Evolutionary conservation across 805 yeast species (phyloP).

Genomic region (Starmerella davenportii): DNA sequence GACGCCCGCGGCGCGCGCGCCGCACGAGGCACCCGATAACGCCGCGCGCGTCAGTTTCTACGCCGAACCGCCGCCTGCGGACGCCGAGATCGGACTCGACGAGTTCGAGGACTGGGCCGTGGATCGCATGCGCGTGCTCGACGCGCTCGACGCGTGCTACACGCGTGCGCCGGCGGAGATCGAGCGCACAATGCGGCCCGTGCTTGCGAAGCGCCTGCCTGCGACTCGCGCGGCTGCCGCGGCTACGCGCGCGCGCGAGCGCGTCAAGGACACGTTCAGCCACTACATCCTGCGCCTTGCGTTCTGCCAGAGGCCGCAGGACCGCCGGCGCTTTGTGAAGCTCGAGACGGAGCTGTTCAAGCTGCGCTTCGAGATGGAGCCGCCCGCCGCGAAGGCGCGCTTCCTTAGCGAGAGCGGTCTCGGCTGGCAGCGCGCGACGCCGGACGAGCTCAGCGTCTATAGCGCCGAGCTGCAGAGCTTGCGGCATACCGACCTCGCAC

Average conservation of each 20-base stretch:
- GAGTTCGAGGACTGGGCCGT: slow-evolving; percentile 94
- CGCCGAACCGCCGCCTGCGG: slow-evolving; percentile 42
- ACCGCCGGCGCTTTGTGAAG: slow-evolving; percentile 58
- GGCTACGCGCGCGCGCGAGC: slow-evolving; percentile 27
- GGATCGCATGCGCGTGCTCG: slow-evolving; percentile 64
- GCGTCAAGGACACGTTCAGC: slow-evolving; percentile 79
- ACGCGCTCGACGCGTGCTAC: slow-evolving; percentile 63
- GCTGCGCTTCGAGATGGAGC: slow-evolving; percentile 48
- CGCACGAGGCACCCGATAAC: slow-evolving; percentile 15
- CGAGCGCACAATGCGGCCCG: slow-evolving; percentile 45
- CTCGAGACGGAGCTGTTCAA: slow-evolving; percentile 62
- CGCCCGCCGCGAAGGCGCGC: slow-evolving; percentile 45
- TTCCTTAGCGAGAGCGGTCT: slow-evolving; percentile 51
- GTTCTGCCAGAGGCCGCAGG: slow-evolving; percentile 66
- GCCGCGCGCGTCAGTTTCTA: slow-evolving; percentile 58
- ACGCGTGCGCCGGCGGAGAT: slow-evolving; percentile 34
- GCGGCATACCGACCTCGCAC: not conserved
- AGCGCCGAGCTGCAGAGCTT: not conserved
- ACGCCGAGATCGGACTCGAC: slow-evolving; percentile 72
- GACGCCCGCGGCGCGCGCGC: not conserved
- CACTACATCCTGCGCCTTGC: slow-evolving; percentile 79
- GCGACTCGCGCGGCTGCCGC: slow-evolving; percentile 24
- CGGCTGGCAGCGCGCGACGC: slow-evolving; percentile 51
- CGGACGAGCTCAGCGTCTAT: slow-evolving; percentile 30
- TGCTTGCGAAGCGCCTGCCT: slow-evolving; percentile 49